Base-by-base conservation (phyloP, 306 rosid species). In the Bauhinia variegata region DNA sequence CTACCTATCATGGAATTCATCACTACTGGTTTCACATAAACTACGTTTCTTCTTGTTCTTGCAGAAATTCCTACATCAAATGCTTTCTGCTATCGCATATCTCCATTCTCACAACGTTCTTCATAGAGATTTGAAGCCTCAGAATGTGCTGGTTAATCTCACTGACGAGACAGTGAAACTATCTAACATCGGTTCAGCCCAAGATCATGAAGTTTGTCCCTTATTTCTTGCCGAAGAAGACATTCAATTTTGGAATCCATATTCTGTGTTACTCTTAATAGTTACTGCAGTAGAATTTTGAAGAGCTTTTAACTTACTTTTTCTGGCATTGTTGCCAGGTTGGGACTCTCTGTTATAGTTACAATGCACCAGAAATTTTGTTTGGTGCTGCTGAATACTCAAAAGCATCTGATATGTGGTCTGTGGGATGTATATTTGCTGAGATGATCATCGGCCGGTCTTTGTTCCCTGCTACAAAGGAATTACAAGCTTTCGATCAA, bases 361-460 rank as follows among this genome's bases (percentile, higher is more conserved):
- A n/a, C n/a, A n/a, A n/a, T 38, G 68, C 75, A 28, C 75, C 75
- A 14, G 68, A 71, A 71, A 33, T 71, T 36, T 71, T 71, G 68
- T 6, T 71, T 6, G 75, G 75, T 50, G 59, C 43, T 31, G 6
- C 44, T 16, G 11, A 28, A 1, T 37, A 59, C 54, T 60, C 61
- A 37, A 71, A 44, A 15, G 3, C 61, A 37, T 0, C 23, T 38
- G 75, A 71, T 71, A 32, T 71, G 19, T 71, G 75, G 75, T 50
- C 75, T 0, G 41, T 60, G 54, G 68, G 62, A 13, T 71, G 68
- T 54, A 71, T 71, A 39, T 71, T 71, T 60, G 75, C 11, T 11
- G 68, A 71, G 68, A 71, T 71, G 61, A 1, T 23, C 13, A 43
- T 10, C 31, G 23, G 16, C 54, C 7, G 10, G 16, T 62, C 62